Conservation (phyloP, 2,329 filamentous ascomycete species). For the Alternaria sp. region DNA sequence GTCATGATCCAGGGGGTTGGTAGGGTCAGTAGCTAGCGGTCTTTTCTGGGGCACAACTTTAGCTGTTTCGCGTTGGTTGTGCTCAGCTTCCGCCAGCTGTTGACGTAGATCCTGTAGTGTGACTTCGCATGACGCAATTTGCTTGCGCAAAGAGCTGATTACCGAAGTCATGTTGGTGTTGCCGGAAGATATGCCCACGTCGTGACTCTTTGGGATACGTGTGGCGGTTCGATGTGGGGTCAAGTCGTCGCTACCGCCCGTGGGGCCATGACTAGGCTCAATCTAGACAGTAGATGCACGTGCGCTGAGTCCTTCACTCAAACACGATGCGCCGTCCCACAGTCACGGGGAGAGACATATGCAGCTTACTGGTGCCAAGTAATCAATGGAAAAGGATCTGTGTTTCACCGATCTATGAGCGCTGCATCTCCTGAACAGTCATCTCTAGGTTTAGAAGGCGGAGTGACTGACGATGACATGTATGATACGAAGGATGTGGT, state of each 20-base stretch:
- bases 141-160: constrained; percentile 51
- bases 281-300: not conserved
- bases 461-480: constrained; percentile 4
- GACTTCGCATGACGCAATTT: constrained; percentile 54
- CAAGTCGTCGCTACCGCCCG: not conserved
- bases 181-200: constrained; percentile 5
- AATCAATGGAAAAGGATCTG: no score
- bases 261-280: not conserved
- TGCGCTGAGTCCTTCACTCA: not conserved
- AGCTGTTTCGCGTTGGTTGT: constrained; percentile 38
- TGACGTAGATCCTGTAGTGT: constrained; percentile 52
- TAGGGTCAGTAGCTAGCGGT: constrained; percentile 24
- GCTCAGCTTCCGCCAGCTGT: constrained; percentile 55
- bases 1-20: constrained; percentile 44
- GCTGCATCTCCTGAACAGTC: not conserved
- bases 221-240: constrained; percentile 16
- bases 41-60: constrained; percentile 32
- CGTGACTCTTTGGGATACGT: constrained; percentile 11
- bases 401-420: not conserved
- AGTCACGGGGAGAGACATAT: not conserved
- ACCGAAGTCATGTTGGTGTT: constrained; percentile 25
- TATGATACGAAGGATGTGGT: not conserved
- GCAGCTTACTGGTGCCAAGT: not conserved
- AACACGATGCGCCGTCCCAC: not conserved
- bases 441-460: not conserved